Percentiles rank a stretch among this genome's conserved stretches.
These are phyloP conservation scores for Ceraceosorus guamensis DNA, from an alignment of 1,284 basidiomycete species.

Conservation along the genomic window DNA sequence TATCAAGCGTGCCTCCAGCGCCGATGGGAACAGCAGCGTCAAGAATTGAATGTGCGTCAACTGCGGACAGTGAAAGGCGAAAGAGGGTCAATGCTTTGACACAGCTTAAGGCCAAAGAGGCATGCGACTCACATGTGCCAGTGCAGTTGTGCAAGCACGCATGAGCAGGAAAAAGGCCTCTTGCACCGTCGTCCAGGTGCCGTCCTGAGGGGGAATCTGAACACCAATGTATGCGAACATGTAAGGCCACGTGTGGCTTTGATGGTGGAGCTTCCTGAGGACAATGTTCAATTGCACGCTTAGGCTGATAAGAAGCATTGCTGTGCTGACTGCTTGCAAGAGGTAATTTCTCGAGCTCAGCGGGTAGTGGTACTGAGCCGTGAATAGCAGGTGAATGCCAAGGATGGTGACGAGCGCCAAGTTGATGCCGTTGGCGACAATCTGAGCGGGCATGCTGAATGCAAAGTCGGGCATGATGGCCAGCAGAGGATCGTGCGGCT, in stretches of 20 bases:
- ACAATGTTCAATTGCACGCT: slow-evolving; percentile 54
- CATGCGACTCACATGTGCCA: slow-evolving; percentile 58
- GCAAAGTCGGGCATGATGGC: slow-evolving; percentile 52
- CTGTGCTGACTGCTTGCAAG: slow-evolving; percentile 75
- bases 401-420: slow-evolving; percentile 80
- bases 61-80: slow-evolving; percentile 51
- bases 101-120: slow-evolving; percentile 1
- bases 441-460: slow-evolving; percentile 81
- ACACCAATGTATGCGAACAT: slow-evolving; percentile 86
- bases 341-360: slow-evolving; percentile 84
- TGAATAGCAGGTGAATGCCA: slow-evolving; percentile 85
- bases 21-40: slow-evolving; percentile 87
- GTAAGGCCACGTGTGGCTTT: slow-evolving; percentile 79
- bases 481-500: slow-evolving; percentile 17
- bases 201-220: slow-evolving; percentile 62
- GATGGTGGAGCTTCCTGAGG: slow-evolving; percentile 57
- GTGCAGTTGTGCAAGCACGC: slow-evolving; percentile 72
- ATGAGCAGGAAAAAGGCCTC: slow-evolving; percentile 77
- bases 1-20: slow-evolving; percentile 81
- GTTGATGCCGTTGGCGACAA: slow-evolving; percentile 77
- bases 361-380: slow-evolving; percentile 90
- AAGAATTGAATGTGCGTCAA: slow-evolving; percentile 97
- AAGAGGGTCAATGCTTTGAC: neutral
- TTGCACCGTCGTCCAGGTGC: slow-evolving; percentile 62
- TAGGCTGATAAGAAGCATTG: slow-evolving; percentile 59